Base-by-base conservation (phyloP, 2,329 filamentous ascomycete genomes). In the Fusarium keratoplasticum region DNA sequence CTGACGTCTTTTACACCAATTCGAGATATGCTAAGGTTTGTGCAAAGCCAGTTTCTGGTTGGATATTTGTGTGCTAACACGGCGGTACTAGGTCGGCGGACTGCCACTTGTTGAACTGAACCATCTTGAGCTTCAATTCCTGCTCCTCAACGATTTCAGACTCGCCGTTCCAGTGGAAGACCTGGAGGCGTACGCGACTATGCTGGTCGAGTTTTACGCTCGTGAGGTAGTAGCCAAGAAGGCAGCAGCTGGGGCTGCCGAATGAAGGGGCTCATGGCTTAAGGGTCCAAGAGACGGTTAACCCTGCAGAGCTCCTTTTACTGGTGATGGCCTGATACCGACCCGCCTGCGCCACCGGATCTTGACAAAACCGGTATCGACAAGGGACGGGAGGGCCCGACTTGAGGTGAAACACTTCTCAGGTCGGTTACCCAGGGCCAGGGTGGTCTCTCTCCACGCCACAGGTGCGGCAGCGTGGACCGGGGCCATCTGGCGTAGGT, bases 1-100 rank as follows among this genome's bases (percentile, higher is more conserved):
- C 96, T 6, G 90, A 99, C 84, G 96, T 98, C 44, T 99, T 99
- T 79, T 99, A 98, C 82, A 99, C 96, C 11, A 99, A 99, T 83
- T 98, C 96, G 64, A 91, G 96, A 91, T 99, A 99, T 82, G 96
- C 96, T 69, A 99, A 98, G 93, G 96, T 98, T 88, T 73, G 87
- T 85, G 64, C 22, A n/a, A 50, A 31, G 16, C n/a, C 16, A 25
- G 31, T 42, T 16, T 25, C 10, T 35, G 10, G n/a, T 25, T 18
- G 29, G 36, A 20, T 47, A 14, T 16, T 13, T 13, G n/a, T 31
- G 70, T 61, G 66, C 75, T 77, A 55, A 77, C 42, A 14, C 18
- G n/a, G 14, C 13, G 14, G 55, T 59, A 18, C 20, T 72, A 99
- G 96, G 96, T 99, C 80, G 96, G 96, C 71, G 96, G 96, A 58